Evolutionary conservation across 257 asterid species (phyloP).

Genomic region (Scutellaria minor): DNA sequence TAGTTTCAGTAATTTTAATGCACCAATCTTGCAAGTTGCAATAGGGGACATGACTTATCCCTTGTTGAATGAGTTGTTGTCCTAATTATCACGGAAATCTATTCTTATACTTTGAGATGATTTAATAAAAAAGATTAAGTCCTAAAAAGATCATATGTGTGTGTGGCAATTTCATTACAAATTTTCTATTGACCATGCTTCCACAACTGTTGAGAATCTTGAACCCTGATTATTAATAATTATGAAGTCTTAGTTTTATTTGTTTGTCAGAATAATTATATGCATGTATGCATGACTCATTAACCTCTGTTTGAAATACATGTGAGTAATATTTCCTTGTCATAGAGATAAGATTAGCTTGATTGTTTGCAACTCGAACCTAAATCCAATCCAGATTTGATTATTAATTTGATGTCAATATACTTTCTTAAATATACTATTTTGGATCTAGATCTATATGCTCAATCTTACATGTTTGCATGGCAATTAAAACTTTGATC

Average conservation of each 20-base stretch:
- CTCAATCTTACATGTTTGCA: neutral
- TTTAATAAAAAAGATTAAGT: too few species aligned
- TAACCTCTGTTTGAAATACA: neutral
- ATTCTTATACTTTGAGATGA: too few species aligned
- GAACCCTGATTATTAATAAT: neutral
- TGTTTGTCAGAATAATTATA: neutral
- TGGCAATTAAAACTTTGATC: neutral
- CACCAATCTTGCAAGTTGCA: too few species aligned
- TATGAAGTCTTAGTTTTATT: neutral
- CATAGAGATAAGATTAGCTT: conserved; percentile 5
- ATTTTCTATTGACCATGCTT: too few species aligned
- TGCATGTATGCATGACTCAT: neutral
- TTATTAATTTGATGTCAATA: neutral
- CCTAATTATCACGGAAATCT: too few species aligned
- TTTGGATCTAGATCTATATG: conserved; percentile 14
- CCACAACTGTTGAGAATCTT: neutral
- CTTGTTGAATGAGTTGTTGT: too few species aligned
- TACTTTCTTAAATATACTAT: neutral
- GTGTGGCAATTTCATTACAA: too few species aligned
- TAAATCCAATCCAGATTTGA: neutral
- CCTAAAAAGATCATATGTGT: too few species aligned
- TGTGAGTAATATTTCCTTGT: conserved; percentile 13
- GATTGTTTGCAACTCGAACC: neutral
- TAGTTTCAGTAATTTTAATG: too few species aligned
- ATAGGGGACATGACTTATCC: too few species aligned